phyloP scores from a whole-genome alignment of 2,329 filamentous ascomycete species.

The Fusarium sp. region DNA sequence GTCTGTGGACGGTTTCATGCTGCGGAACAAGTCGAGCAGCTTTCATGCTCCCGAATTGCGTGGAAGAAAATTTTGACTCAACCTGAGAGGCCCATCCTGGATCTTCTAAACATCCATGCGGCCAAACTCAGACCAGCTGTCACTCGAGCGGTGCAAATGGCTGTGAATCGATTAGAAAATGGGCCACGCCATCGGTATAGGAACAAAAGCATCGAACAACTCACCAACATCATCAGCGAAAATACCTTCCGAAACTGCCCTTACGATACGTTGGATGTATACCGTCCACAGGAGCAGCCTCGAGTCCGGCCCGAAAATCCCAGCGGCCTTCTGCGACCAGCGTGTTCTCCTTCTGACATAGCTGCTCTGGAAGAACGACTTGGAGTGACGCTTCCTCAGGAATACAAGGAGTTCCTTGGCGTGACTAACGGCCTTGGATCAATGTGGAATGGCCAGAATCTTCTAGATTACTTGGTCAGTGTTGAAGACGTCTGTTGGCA shows the following conservation, averaged over 20 bases:
- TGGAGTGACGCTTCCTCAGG: background rate
- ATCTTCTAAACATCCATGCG: slow-evolving; percentile 12
- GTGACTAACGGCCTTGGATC: slow-evolving; percentile 10
- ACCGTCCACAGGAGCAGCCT: background rate
- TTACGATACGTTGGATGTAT: slow-evolving; percentile 1
- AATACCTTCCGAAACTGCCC: slow-evolving; percentile 17
- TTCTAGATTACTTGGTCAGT: slow-evolving; percentile 2
- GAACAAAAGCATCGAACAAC: background rate
- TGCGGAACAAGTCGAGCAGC: slow-evolving; percentile 14
- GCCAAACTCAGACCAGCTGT: slow-evolving; percentile 16
- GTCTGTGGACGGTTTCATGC: background rate
- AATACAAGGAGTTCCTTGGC: slow-evolving; percentile 8
- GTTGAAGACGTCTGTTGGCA: slow-evolving; percentile 13
- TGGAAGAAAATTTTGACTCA: slow-evolving; percentile 9
- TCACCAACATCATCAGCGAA: slow-evolving; percentile 1
- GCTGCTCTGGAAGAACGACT: slow-evolving; percentile 4
- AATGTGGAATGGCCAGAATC: slow-evolving; percentile 17
- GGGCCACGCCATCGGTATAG: slow-evolving; percentile 4
- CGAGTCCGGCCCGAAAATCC: background rate
- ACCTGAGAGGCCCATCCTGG: slow-evolving; percentile 2
- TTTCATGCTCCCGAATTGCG: slow-evolving; percentile 1
- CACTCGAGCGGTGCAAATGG: background rate
- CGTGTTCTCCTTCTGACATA: background rate
- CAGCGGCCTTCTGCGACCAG: background rate
- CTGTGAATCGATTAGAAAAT: background rate